Conservation (phyloP, 2,329 filamentous ascomycete species). For the Paecilomyces variotii region DNA sequence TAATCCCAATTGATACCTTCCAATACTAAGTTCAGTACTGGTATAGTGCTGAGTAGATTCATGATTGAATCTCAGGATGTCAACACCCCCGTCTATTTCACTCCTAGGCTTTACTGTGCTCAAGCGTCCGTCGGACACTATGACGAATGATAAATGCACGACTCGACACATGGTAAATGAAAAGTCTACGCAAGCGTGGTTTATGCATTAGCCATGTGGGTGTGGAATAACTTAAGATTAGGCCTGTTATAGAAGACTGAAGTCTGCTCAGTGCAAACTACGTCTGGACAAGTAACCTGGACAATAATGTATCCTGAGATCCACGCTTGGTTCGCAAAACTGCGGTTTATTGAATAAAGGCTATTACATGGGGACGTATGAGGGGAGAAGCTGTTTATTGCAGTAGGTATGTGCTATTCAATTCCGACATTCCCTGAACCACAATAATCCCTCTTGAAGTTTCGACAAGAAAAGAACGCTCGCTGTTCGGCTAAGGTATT, state of each 20-base stretch:
- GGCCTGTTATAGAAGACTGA: not conserved
- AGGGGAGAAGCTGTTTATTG: not conserved
- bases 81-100: too few species aligned
- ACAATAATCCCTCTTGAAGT: constrained; percentile 10
- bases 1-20: too few species aligned
- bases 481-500: constrained; percentile 20
- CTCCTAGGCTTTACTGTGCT: too few species aligned
- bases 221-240: not conserved
- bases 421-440: not conserved
- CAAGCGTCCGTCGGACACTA: too few species aligned
- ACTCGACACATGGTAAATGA: too few species aligned
- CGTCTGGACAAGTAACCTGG: not conserved
- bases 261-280: not conserved
- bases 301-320: not conserved
- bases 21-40: too few species aligned
- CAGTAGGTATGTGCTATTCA: constrained; percentile 4
- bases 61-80: too few species aligned
- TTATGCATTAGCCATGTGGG: not conserved
- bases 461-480: constrained; percentile 29
- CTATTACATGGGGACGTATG: not conserved
- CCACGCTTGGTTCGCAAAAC: not conserved
- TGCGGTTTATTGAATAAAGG: not conserved
- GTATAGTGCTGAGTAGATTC: too few species aligned
- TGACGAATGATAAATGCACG: too few species aligned
- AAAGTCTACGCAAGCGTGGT: too few species aligned